Base-by-base conservation (phyloP, 768 basidiomycete species). In the Boletellus ananiceps region DNA sequence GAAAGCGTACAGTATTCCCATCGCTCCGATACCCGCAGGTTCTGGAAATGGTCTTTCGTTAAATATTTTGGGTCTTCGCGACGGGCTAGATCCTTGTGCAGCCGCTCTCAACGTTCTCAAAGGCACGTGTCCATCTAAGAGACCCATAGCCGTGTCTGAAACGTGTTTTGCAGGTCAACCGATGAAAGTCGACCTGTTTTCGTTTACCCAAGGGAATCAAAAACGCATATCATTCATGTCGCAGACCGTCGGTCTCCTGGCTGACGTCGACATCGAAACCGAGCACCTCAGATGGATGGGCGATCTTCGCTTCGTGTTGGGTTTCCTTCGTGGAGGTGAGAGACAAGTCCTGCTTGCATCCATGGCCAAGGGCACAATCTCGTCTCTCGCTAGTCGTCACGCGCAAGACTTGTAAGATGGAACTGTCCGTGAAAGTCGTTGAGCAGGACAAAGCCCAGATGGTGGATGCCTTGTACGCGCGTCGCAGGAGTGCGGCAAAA, bases 211-310 rank as follows among this genome's bases (percentile, higher is more conserved):
- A 60, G 73, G 74, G 9, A 77, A 74, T 42, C 83, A 77, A 54
- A 74, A 78, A 7, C 74, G 72, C 2, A 74, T 88, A 59, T 89
- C 88, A 13, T 93, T 89, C 72, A 83, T 93, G 81, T 82, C 86
- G 0, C 89, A 92, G 69, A 77, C 84, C 3, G 61, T 89, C 18
- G 92, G 92, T 3, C 73, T 94, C 29, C 86, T 92, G 81, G 89
- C 92, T 3, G 89, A 93, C 54, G 51, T 91, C 35, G 91, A 93
- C 67, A 68, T 88, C 39, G 86, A 86, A 47, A 94, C 92, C 2
- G 91, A 93, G 51, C 71, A 88, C 57, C 67, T 93, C 36, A 79
- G 90, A 8, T 93, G 87, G 84, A 84, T 94, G 83, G 92, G 92
- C 9, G 86, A 85, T 59, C 71, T 76, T 12, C 83, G 92, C 8